Evolutionary conservation across 495 filamentous ascomycete genomes (phyloP).

Genomic region (Cryomyces minteri): DNA sequence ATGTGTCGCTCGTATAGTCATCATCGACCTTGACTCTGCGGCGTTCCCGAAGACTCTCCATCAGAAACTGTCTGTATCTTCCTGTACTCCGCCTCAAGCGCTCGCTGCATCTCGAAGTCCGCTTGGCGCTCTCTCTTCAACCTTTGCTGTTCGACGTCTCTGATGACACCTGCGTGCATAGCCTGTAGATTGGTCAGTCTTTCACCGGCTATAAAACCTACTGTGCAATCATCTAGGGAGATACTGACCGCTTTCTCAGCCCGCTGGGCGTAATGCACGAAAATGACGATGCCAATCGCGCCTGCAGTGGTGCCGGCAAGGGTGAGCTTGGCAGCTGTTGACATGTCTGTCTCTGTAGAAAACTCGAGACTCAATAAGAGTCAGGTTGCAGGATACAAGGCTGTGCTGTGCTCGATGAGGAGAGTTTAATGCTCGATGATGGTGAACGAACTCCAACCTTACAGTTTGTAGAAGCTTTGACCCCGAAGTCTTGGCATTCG

Average conservation of each 20-base stretch:
- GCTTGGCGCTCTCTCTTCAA: constrained; percentile 64
- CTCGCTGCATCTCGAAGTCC: constrained; percentile 84
- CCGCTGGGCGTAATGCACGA: constrained; percentile 79
- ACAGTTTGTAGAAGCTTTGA: no score
- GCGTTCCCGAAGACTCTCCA: background rate
- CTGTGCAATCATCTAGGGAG: background rate
- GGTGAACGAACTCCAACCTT: no score
- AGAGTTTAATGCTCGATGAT: no score
- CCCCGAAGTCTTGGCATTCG: no score
- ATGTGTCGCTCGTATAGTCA: no score
- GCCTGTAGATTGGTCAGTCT: constrained; percentile 32
- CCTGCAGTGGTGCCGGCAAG: constrained; percentile 58
- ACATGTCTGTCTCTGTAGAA: constrained; percentile 37
- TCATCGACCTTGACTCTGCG: no score
- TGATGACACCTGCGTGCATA: constrained; percentile 90
- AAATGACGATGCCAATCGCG: constrained; percentile 55
- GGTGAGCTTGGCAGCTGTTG: constrained; percentile 71
- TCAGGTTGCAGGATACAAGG: background rate
- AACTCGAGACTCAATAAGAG: background rate
- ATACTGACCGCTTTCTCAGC: constrained; percentile 62
- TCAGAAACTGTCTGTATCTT: constrained; percentile 56
- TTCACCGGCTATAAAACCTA: background rate
- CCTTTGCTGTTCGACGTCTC: constrained; percentile 86
- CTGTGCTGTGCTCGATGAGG: no score
- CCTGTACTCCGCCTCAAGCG: constrained; percentile 73